A percentile compares a stretch with the other conserved stretches of the same genome.
Evolutionary conservation across 2,329 filamentous ascomycete species (phyloP).

Genomic region (Clonostachys chloroleuca): DNA sequence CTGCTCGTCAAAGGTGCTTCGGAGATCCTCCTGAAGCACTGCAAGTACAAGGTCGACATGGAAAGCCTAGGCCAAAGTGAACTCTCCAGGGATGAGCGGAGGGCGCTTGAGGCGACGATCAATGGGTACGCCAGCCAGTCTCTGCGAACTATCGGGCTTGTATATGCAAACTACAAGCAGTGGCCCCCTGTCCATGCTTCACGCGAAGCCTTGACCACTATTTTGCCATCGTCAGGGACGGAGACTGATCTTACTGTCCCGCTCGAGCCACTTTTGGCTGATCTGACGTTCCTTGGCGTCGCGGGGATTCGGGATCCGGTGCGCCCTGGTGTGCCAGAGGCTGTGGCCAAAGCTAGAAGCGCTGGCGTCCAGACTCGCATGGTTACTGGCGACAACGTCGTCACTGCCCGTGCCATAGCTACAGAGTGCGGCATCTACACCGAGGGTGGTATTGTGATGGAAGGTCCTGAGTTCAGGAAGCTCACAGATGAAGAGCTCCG

Average conservation of each 20-base stretch:
- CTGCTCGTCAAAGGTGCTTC: conserved; percentile 51
- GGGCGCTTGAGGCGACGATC: conserved; percentile 32
- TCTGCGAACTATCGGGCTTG: conserved; percentile 72
- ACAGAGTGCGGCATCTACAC: conserved; percentile 61
- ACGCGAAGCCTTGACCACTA: no score
- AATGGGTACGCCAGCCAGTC: conserved; percentile 56
- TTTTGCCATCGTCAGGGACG: conserved; percentile 57
- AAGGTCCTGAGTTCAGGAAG: conserved; percentile 57
- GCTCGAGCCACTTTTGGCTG: conserved; percentile 50
- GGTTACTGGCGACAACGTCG: conserved; percentile 68
- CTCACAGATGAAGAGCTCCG: conserved; percentile 48
- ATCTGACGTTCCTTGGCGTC: conserved; percentile 69
- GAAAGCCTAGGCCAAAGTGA: no score
- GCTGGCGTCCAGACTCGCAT: conserved; percentile 67
- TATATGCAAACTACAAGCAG: conserved; percentile 67
- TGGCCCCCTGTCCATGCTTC: conserved; percentile 68
- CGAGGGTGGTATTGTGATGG: conserved; percentile 58
- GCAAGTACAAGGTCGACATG: conserved; percentile 27
- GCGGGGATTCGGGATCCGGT: conserved; percentile 70
- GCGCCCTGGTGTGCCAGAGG: conserved; percentile 59
- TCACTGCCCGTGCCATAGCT: conserved; percentile 61
- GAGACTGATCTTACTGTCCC: conserved; percentile 51
- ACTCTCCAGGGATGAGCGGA: conserved; percentile 17
- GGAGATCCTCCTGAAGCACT: conserved; percentile 47
- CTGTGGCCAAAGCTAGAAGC: conserved; percentile 57